These are phyloP conservation scores for Vitis rotundifolia DNA, from an alignment of 164 flowering plant species.

Conservation along the genomic window DNA sequence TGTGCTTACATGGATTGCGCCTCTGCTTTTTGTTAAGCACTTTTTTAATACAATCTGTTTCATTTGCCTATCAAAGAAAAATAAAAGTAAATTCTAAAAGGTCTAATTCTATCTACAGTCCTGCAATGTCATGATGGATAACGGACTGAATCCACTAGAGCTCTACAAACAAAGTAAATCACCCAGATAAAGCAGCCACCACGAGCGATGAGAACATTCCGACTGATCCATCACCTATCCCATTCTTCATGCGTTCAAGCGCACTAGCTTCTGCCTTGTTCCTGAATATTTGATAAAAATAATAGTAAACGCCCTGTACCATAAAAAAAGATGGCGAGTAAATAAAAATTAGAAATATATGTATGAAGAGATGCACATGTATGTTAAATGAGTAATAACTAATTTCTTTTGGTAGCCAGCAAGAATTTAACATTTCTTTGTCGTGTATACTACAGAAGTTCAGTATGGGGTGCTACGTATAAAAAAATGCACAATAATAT, in stretches of 20 bases:
- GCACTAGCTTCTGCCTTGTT: conserved; percentile 76
- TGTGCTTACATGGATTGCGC: too few species aligned
- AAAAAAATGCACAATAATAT: too few species aligned
- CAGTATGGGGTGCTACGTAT: too few species aligned
- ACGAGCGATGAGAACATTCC: conserved; percentile 92
- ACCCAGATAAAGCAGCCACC: conserved; percentile 96
- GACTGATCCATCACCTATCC: conserved; percentile 95
- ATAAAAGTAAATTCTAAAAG: too few species aligned
- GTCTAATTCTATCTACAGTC: not conserved
- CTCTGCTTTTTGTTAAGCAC: too few species aligned
- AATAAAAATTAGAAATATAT: conserved; percentile 22
- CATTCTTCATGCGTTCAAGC: conserved; percentile 52
- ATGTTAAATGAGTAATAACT: not conserved
- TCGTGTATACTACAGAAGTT: too few species aligned
- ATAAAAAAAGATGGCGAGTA: conserved; percentile 35
- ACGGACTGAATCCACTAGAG: not conserved
- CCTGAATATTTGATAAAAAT: conserved; percentile 98
- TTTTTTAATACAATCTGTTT: too few species aligned
- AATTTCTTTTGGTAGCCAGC: not conserved
- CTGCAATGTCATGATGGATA: not conserved
- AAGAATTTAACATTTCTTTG: too few species aligned
- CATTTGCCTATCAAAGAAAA: too few species aligned
- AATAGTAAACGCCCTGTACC: conserved; percentile 97
- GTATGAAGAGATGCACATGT: not conserved
- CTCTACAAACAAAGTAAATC: conserved; percentile 18